Evolutionary conservation across 257 asterid species (phyloP).

Genomic region (Linderniella brevidens): DNA sequence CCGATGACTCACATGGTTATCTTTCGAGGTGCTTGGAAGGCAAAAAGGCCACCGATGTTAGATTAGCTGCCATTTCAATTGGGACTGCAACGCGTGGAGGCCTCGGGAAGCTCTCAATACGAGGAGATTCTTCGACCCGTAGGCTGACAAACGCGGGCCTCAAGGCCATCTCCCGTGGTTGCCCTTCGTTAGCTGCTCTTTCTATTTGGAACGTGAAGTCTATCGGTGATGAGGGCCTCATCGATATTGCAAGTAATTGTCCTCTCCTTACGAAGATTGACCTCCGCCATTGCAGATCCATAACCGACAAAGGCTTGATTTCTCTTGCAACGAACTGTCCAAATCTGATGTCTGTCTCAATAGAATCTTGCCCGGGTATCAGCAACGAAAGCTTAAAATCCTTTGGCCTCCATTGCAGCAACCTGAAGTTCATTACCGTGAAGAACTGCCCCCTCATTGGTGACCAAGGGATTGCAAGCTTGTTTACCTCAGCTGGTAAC

Average conservation of each 20-base stretch:
- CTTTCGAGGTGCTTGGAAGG: constrained; percentile 86
- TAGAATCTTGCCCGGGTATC: constrained; percentile 55
- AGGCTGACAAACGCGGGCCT: constrained; percentile 61
- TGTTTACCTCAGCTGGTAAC: constrained; percentile 31
- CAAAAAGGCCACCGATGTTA: constrained; percentile 73
- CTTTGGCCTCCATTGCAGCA: constrained; percentile 42
- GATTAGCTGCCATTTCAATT: constrained; percentile 82
- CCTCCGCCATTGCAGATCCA: constrained; percentile 53
- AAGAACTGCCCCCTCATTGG: constrained; percentile 67
- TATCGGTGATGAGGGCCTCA: constrained; percentile 61
- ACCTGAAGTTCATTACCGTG: constrained; percentile 45
- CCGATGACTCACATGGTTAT: constrained; percentile 57
- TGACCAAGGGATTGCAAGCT: constrained; percentile 64
- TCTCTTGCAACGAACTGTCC: constrained; percentile 61
- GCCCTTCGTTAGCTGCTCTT: constrained; percentile 71
- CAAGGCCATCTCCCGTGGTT: constrained; percentile 62
- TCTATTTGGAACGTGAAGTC: constrained; percentile 65
- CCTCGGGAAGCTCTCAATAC: constrained; percentile 67
- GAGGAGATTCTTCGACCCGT: constrained; percentile 46
- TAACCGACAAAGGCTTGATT: constrained; percentile 48
- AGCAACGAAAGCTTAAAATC: constrained; percentile 64
- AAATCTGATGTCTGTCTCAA: constrained; percentile 35
- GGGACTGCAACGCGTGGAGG: constrained; percentile 93
- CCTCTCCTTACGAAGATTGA: constrained; percentile 65
- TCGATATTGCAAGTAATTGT: constrained; percentile 68